A percentile compares a stretch with the other conserved stretches of the same genome.
phyloP scores from a whole-genome alignment of 2,329 filamentous ascomycete genomes.

The Macrophomina pseudophaseolina region DNA sequence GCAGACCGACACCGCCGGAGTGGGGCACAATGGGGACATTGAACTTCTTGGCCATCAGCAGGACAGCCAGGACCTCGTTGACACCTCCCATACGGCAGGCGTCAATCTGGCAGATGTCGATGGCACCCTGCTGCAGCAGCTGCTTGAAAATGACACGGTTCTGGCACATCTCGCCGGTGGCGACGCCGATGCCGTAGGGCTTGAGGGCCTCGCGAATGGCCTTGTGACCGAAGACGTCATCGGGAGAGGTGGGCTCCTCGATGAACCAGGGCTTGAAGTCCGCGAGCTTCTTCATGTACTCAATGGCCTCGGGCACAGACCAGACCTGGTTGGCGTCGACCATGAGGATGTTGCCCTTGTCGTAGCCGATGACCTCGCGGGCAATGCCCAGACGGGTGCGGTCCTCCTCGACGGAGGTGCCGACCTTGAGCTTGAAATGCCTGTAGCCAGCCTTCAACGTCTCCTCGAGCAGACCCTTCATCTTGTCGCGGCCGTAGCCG shows the following conservation, averaged over 20 bases:
- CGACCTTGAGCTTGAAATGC: slow-evolving; percentile 93
- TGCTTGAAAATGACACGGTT: slow-evolving; percentile 96
- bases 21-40: slow-evolving; percentile 85
- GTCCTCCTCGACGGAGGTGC: slow-evolving; percentile 74
- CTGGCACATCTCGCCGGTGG: slow-evolving; percentile 94
- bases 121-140: slow-evolving; percentile 76
- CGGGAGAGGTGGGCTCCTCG: slow-evolving; percentile 89
- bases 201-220: slow-evolving; percentile 80
- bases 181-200: slow-evolving; percentile 78
- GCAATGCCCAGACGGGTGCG: slow-evolving; percentile 73
- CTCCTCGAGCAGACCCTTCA: slow-evolving; percentile 74
- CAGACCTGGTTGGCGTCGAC: slow-evolving; percentile 93
- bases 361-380: slow-evolving; percentile 79
- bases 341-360: slow-evolving; percentile 85
- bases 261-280: slow-evolving; percentile 94
- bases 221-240: slow-evolving; percentile 88
- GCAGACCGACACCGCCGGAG: slow-evolving; percentile 85
- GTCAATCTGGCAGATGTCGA: slow-evolving; percentile 89
- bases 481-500: slow-evolving; percentile 88
- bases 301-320: slow-evolving; percentile 87
- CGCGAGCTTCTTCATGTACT: slow-evolving; percentile 80
- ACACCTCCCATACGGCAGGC: slow-evolving; percentile 89
- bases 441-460: slow-evolving; percentile 77
- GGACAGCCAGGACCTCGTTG: slow-evolving; percentile 88
- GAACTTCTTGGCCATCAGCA: slow-evolving; percentile 82